Evolutionary conservation across 805 yeast genomes (phyloP), one percentile per base, ranked within the genome.

Genomic region (Candida gorgasii): DNA sequence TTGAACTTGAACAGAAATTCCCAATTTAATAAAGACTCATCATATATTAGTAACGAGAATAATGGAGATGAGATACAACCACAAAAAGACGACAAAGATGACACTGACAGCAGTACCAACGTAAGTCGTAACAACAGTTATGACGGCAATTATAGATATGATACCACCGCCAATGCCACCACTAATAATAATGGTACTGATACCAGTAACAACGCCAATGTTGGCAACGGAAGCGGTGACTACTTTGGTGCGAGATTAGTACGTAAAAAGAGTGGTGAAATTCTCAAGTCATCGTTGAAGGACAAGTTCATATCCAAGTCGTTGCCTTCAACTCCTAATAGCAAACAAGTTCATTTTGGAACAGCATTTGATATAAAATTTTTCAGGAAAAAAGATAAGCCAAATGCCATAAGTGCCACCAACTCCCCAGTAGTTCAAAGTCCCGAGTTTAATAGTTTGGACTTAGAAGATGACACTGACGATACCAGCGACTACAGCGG

Each of bases 181-280:
- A n/a, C n/a, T n/a, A n/a, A n/a, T 9, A 47, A 16, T 6, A 11
- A 16, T 23, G 31, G 29, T 15, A 11, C 5, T 7, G 9, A 22
- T 18, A 24, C 5, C n/a, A 24, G n/a, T 11, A 24, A 24, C 13
- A 11, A 19, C 14, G 12, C 16, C 5, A 14, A 27, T 8, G 11
- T 5, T 16, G 8, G 13, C 13, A 24, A 11, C 12, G n/a, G n/a
- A 7, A n/a, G n/a, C n/a, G 28, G 28, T 7, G 42, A 43, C 22
- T 28, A 38, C 22, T 44, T 46, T 12, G 50, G 37, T 13, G 53
- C 60, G 43, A 55, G 52, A 39, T 63, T 86, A 41, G 77, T 88
- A 3, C 80, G 95, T 37, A 90, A 89, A 61, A 89, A 89, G 61
- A 79, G 89, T 0, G 97, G 96, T n/a, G 96, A 89, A 57, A 67